These are phyloP conservation scores for Fusarium compactum DNA, from an alignment of 2,329 filamentous ascomycete genomes.

Conservation along the genomic window DNA sequence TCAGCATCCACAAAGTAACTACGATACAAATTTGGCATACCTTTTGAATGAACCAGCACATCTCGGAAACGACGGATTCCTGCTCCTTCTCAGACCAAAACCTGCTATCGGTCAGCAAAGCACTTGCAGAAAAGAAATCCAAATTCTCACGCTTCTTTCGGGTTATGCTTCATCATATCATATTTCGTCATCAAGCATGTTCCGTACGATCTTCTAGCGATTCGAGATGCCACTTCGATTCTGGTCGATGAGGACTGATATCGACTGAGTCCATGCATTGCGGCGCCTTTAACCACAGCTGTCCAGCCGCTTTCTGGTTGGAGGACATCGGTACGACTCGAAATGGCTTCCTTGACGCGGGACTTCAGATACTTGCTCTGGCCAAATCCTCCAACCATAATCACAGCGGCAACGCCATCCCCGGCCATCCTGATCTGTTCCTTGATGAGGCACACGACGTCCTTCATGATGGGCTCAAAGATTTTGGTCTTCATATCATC, in stretches of 20 bases:
- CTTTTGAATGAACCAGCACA: slow-evolving; percentile 57
- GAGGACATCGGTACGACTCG: slow-evolving; percentile 56
- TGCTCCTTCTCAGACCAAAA: slow-evolving; percentile 56
- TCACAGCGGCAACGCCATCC: slow-evolving; percentile 53
- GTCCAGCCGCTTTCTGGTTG: slow-evolving; percentile 64
- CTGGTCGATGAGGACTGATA: slow-evolving; percentile 47
- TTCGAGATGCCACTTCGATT: slow-evolving; percentile 52
- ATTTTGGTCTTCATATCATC: slow-evolving; percentile 74
- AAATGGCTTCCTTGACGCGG: slow-evolving; percentile 54
- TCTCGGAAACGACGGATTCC: slow-evolving; percentile 53
- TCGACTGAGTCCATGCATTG: slow-evolving; percentile 55
- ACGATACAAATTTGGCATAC: slow-evolving; percentile 33
- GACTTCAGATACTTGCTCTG: slow-evolving; percentile 59
- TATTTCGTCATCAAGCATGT: slow-evolving; percentile 53
- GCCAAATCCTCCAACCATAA: slow-evolving; percentile 64
- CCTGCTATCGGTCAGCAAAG: slow-evolving; percentile 43
- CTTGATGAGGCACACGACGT: slow-evolving; percentile 57
- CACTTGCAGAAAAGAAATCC: neutral
- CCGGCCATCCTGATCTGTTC: slow-evolving; percentile 56
- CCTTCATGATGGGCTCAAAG: slow-evolving; percentile 57
- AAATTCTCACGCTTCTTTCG: slow-evolving; percentile 52
- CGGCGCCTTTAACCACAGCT: slow-evolving; percentile 64
- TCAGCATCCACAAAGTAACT: slow-evolving; percentile 4
- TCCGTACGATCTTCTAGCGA: slow-evolving; percentile 54
- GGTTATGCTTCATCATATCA: slow-evolving; percentile 53